These are phyloP conservation scores for Rhizophagus sp. DNA, from an alignment of 192 early-diverging fungal species.

Conservation along the genomic window DNA sequence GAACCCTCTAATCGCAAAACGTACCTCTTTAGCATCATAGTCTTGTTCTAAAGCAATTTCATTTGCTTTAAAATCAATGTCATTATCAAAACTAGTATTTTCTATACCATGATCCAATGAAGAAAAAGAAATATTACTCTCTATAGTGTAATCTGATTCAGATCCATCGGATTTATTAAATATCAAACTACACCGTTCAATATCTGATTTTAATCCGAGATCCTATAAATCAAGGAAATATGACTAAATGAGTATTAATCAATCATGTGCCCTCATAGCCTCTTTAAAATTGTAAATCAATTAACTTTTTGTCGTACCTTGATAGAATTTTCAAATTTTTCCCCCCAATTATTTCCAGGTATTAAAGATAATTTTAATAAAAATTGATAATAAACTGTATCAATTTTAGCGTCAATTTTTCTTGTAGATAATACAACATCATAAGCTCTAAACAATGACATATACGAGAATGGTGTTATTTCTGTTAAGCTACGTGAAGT, in stretches of 20 bases:
- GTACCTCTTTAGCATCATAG: not conserved
- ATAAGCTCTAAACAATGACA: conserved; percentile 23
- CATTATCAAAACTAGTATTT: not conserved
- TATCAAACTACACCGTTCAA: not conserved
- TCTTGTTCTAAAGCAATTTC: not conserved
- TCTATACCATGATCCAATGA: not conserved
- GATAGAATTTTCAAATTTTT: conserved; percentile 22
- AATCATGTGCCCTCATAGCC: not conserved
- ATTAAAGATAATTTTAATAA: conserved; percentile 7
- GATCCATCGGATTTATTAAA: not conserved
- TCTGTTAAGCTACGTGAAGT: not conserved
- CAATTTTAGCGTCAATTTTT: conserved; percentile 1
- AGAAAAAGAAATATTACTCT: not conserved
- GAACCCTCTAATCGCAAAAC: not conserved
- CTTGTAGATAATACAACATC: conserved; percentile 27
- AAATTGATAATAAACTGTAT: conserved; percentile 23
- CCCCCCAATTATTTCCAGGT: not conserved
- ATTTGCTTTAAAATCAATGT: not conserved
- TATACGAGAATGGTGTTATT: conserved; percentile 8
- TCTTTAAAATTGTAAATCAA: not conserved
- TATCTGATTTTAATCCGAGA: not conserved
- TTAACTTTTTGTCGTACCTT: not conserved
- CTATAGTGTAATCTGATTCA: not conserved
- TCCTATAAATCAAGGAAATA: not conserved
- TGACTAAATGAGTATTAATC: not conserved